A percentile compares a stretch with the other conserved stretches of the same genome.
phyloP scores from a whole-genome alignment of 192 early-diverging fungal genomes.

The Backusella circina region DNA sequence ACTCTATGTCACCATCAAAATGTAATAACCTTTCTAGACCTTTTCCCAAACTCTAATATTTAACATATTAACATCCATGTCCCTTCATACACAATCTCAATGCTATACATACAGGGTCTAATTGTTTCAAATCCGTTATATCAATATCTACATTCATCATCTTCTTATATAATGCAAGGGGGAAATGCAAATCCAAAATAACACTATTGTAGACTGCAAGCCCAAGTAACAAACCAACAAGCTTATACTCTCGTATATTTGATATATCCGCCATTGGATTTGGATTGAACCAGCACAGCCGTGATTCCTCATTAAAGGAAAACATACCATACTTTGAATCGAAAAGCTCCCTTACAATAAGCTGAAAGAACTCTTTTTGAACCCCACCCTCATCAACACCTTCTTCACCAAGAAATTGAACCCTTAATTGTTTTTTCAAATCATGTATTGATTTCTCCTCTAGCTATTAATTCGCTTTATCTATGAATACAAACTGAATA shows the following conservation, averaged over 20 bases:
- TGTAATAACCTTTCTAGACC: slow-evolving; percentile 72
- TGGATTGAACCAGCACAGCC: slow-evolving; percentile 75
- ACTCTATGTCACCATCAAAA: slow-evolving; percentile 66
- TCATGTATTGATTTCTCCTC: slow-evolving; percentile 79
- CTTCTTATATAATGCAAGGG: slow-evolving; percentile 84
- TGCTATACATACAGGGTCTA: slow-evolving; percentile 60
- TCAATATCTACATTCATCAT: slow-evolving; percentile 63
- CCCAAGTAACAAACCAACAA: slow-evolving; percentile 86
- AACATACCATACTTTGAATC: slow-evolving; percentile 92
- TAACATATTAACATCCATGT: neutral
- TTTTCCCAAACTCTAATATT: slow-evolving; percentile 57
- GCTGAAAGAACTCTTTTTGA: slow-evolving; percentile 97
- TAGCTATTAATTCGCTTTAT: slow-evolving; percentile 46
- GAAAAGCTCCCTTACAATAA: slow-evolving; percentile 88
- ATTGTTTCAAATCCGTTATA: slow-evolving; percentile 69
- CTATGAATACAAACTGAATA: neutral
- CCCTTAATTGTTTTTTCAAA: slow-evolving; percentile 84
- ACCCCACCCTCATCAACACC: slow-evolving; percentile 95
- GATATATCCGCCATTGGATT: slow-evolving; percentile 45
- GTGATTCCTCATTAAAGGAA: slow-evolving; percentile 60
- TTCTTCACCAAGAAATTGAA: slow-evolving; percentile 91
- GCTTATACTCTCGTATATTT: slow-evolving; percentile 73
- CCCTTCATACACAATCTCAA: neutral
- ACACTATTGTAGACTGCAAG: slow-evolving; percentile 91
- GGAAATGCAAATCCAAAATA: slow-evolving; percentile 91